phyloP scores from a whole-genome alignment of 768 basidiomycete genomes.

The Obba rivulosa region DNA sequence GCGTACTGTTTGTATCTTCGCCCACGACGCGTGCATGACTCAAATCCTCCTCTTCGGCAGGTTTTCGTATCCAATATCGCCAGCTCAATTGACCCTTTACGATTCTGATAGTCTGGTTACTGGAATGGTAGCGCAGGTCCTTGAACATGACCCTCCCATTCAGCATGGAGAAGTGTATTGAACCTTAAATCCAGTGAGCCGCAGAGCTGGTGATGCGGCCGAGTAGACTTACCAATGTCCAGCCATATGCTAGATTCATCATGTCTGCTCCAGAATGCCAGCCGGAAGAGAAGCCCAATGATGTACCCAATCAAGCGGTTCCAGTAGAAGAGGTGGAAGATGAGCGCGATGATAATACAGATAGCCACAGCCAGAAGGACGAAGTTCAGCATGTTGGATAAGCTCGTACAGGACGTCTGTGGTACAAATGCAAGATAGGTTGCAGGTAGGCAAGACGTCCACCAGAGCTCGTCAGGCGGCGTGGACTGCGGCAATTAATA shows the following conservation, averaged over 20 bases:
- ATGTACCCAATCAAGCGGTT: constrained; percentile 75
- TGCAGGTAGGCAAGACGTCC: not conserved
- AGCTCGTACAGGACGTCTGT: not conserved
- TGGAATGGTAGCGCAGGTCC: constrained; percentile 85
- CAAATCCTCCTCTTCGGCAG: constrained; percentile 71
- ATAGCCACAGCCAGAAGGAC: constrained; percentile 62
- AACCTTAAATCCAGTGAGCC: constrained; percentile 42
- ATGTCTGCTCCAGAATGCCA: constrained; percentile 74
- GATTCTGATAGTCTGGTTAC: constrained; percentile 83
- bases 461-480: too few species aligned
- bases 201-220: constrained; percentile 1
- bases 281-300: constrained; percentile 59
- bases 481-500: too few species aligned
- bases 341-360: constrained; percentile 45
- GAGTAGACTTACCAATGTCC: constrained; percentile 57
- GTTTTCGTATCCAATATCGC: constrained; percentile 89
- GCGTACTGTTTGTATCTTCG: constrained; percentile 46
- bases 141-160: constrained; percentile 85
- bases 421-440: not conserved
- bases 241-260: constrained; percentile 78
- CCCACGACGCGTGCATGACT: constrained; percentile 38
- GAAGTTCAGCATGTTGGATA: constrained; percentile 44
- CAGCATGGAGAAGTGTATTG: constrained; percentile 87
- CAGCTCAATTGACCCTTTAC: constrained; percentile 85
- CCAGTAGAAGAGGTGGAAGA: constrained; percentile 88